Percentiles rank a stretch among this genome's conserved stretches.
Conservation (phyloP, 345 rosid species). For the Gossypium stocksii region DNA sequence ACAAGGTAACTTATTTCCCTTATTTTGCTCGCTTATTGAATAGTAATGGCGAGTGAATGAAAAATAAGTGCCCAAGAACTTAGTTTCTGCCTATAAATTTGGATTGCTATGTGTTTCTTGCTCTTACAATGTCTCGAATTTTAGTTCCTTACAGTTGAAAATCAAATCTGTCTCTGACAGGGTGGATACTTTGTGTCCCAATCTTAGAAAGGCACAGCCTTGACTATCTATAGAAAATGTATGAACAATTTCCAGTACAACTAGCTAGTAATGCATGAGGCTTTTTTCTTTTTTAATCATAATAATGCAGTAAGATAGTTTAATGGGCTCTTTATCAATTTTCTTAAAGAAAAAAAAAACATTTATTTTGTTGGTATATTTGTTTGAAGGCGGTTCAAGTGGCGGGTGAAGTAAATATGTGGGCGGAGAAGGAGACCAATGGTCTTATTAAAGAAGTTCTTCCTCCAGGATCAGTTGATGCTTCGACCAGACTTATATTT, state of each 20-base stretch:
- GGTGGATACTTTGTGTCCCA: neutral
- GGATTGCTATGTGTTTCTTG: too few relatives aligned
- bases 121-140: too few relatives aligned
- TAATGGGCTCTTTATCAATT: too few relatives aligned
- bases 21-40: neutral
- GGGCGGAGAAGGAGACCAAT: constrained; percentile 69
- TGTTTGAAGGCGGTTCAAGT: constrained; percentile 60
- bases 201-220: neutral
- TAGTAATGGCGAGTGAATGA: neutral
- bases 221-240: neutral
- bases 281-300: too few relatives aligned
- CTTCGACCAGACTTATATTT: constrained; percentile 50
- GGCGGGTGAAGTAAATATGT: constrained; percentile 51
- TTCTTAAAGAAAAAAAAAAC: too few relatives aligned
- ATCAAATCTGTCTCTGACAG: too few relatives aligned
- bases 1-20: constrained; percentile 39
- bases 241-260: neutral
- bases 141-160: too few relatives aligned
- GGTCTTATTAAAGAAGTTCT: constrained; percentile 78
- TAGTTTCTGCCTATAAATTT: too few relatives aligned
- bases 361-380: constrained; percentile 10
- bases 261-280: neutral
- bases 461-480: constrained; percentile 56
- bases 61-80: too few relatives aligned
- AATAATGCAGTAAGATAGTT: too few relatives aligned